Percentiles rank a stretch among this genome's conserved stretches.
Evolutionary conservation across 305 asterid species (phyloP).

Genomic region (Withania somnifera): DNA sequence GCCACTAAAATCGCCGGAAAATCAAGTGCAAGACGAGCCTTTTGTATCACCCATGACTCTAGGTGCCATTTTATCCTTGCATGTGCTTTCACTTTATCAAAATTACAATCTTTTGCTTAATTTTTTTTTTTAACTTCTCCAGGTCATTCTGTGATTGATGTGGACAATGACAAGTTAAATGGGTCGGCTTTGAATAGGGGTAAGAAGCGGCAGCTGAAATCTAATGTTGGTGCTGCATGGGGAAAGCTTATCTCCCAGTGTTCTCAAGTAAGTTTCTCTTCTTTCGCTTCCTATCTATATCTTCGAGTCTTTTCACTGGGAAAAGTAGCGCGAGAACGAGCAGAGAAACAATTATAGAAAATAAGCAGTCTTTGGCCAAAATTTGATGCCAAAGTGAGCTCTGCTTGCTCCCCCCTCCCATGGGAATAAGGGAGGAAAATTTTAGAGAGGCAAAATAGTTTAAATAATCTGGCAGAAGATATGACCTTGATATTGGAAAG

Average conservation of each 20-base stretch:
- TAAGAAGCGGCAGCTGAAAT: conserved; percentile 43
- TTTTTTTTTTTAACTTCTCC: too few species aligned
- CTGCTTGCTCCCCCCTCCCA: background rate
- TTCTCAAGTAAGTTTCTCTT: conserved; percentile 20
- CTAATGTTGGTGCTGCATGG: conserved; percentile 56
- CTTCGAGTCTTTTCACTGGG: too few species aligned
- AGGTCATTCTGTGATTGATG: conserved; percentile 40
- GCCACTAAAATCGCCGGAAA: conserved; percentile 24
- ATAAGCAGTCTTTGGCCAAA: background rate
- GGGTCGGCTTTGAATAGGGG: conserved; percentile 30
- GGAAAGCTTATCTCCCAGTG: conserved; percentile 88
- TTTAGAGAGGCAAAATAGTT: background rate
- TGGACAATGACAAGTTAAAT: conserved; percentile 41
- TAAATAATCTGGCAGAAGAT: background rate
- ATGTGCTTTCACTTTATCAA: conserved; percentile 12
- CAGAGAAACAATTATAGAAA: background rate
- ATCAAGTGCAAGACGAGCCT: conserved; percentile 26
- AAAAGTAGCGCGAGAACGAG: background rate
- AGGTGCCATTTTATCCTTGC: conserved; percentile 10
- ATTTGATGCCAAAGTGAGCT: background rate
- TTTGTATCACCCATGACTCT: conserved; percentile 11
- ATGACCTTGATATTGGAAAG: background rate
- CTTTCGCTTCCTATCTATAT: too few species aligned
- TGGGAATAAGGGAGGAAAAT: background rate
- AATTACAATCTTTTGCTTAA: background rate